Conservation (phyloP, 306 rosid species). For the Cicer judaicum region DNA sequence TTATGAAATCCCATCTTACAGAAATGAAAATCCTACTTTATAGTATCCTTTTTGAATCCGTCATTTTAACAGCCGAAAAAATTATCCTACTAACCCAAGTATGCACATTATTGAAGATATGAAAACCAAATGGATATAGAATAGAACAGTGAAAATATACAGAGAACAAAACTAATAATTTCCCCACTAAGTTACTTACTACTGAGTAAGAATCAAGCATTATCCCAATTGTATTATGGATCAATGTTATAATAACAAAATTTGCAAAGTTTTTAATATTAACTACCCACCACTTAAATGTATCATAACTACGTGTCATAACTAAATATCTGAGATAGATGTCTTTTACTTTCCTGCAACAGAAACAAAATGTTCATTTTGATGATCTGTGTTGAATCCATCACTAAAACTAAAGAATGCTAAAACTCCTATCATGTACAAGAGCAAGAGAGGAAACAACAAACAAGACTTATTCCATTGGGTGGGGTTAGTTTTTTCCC, state of each 20-base stretch:
- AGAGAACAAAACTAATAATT: conserved; percentile 8
- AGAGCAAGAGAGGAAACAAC: not conserved
- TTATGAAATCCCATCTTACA: not conserved
- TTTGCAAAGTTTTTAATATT: not conserved
- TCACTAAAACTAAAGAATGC: conserved; percentile 21
- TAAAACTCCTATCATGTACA: conserved; percentile 7
- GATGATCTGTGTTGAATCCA: not conserved
- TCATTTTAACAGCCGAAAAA: conserved; percentile 19
- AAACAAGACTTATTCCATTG: not conserved
- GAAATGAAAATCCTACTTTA: conserved; percentile 1
- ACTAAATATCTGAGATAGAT: not conserved
- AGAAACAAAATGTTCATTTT: conserved; percentile 28
- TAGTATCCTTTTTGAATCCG: conserved; percentile 3
- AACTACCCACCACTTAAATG: not conserved
- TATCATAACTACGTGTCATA: not conserved
- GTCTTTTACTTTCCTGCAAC: not conserved
- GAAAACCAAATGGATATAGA: not conserved
- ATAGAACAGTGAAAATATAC: conserved; percentile 25
- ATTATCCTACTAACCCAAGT: not conserved
- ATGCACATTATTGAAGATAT: conserved; percentile 8
- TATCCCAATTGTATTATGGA: conserved; percentile 2
- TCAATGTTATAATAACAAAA: not conserved
- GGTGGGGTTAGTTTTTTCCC: not conserved
- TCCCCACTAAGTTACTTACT: conserved; percentile 11
- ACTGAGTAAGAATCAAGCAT: not conserved